Evolutionary conservation across 2,329 filamentous ascomycete genomes (phyloP).

Genomic region (Tolypocladium cylindrosporum): DNA sequence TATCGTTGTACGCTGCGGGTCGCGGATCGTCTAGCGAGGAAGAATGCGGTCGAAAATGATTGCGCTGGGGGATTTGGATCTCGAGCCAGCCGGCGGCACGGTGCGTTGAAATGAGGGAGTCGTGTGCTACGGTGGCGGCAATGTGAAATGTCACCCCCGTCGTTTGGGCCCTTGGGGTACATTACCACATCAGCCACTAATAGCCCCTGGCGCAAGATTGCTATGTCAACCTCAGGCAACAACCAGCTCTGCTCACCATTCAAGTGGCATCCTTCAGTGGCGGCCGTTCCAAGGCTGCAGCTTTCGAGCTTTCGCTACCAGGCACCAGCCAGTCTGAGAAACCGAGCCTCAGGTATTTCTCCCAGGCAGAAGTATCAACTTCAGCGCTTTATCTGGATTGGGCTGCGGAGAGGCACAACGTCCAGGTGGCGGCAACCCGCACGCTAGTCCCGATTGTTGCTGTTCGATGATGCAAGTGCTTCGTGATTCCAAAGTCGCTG

Average conservation of each 20-base stretch:
- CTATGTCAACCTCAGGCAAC: constrained; percentile 5
- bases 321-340: neutral
- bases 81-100: neutral
- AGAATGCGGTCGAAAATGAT: neutral
- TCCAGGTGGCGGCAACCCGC: neutral
- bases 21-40: neutral
- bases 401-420: neutral
- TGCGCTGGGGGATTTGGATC: neutral
- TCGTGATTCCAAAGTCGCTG: neutral
- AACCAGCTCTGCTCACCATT: neutral
- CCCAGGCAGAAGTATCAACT: neutral
- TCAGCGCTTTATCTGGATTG: neutral
- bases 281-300: neutral
- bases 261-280: neutral
- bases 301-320: neutral
- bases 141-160: neutral
- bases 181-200: neutral
- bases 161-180: constrained; percentile 1
- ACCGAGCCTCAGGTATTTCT: neutral
- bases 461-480: neutral
- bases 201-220: neutral
- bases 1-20: neutral
- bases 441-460: neutral
- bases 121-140: neutral
- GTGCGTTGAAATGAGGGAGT: neutral